Base-by-base conservation (phyloP, 2,329 filamentous ascomycete genomes). In the Penicillium verrucosum region DNA sequence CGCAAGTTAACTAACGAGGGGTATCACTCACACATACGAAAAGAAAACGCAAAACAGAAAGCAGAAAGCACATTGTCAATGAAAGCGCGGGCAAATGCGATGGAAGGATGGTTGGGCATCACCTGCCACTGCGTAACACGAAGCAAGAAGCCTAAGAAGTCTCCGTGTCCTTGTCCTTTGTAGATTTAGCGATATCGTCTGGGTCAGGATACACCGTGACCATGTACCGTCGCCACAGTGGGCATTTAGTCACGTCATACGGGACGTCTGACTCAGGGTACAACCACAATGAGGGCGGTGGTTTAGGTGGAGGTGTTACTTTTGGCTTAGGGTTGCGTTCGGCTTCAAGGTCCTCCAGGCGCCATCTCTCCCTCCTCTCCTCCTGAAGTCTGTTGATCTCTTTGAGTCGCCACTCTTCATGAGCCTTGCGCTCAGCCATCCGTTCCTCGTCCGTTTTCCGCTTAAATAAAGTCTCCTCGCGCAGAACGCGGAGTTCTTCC, bases 401-500 rank as follows among this genome's bases (percentile, higher is more conserved):
- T 58, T 49, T 25, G 16, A 8, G 0, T 27, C 51, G 18, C 51
- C 51, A 54, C 36, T 89, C 88, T 63, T 90, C 83, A 68, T 87
- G 82, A 64, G 75, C 78, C 64, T 80, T 81, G 69, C 87, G 79
- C 65, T 78, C 80, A 64, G 82, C 82, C 69, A 80, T 83, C 66
- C 82, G 81, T 61, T 81, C 81, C 63, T 84, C 81, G 59, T 80
- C 77, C 63, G 80, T 80, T 58, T 75, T 74, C 57, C 89, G 79
- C 64, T 82, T 82, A 52, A 79, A 77, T 73, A 92, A 88, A 50
- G 90, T 94, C 68, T 85, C 83, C 60, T 79, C 75, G 57, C 89
- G 80, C 71, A 91, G 86, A 64, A 81, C 79, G 61, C 85, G 82
- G 54, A 97, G 77, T 43, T 81, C 82, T 63, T 84, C 81, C 90